A percentile compares a stretch with the other conserved stretches of the same genome.
These are phyloP conservation scores for Xerocomellus amylosporus DNA, from an alignment of 768 basidiomycete species.

Conservation along the genomic window DNA sequence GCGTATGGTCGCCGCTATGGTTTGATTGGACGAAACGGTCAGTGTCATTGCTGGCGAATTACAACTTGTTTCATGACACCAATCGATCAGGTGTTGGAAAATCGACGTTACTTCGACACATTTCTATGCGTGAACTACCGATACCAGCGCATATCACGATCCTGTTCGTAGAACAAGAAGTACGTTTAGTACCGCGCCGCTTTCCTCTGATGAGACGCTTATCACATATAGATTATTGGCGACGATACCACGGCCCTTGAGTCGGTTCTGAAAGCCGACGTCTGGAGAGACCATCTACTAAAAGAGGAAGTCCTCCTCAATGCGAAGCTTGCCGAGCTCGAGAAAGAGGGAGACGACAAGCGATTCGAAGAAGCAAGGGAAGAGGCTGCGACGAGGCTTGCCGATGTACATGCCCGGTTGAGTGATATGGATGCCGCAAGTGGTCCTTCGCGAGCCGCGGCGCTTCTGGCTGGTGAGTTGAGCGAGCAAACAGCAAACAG, in stretches of 20 bases:
- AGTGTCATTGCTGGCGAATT: neutral
- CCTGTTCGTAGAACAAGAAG: constrained; percentile 98
- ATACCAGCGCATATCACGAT: constrained; percentile 95
- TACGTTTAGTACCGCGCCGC: constrained; percentile 27
- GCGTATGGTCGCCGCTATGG: constrained; percentile 90
- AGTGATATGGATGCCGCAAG: constrained; percentile 99
- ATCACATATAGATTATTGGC: constrained; percentile 65
- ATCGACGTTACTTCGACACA: constrained; percentile 90
- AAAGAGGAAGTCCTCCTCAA: constrained; percentile 82
- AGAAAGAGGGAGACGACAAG: constrained; percentile 72
- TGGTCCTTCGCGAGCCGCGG: constrained; percentile 90
- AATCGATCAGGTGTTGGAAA: constrained; percentile 77
- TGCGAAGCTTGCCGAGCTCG: constrained; percentile 65
- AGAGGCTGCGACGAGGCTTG: constrained; percentile 74
- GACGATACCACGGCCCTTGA: constrained; percentile 92
- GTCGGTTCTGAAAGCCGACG: constrained; percentile 98
- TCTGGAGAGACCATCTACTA: constrained; percentile 92
- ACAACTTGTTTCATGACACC: neutral
- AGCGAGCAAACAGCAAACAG: neutral
- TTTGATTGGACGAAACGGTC: constrained; percentile 85
- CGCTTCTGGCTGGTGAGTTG: constrained; percentile 73
- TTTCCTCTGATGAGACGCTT: neutral
- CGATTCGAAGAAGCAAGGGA: constrained; percentile 83
- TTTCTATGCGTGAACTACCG: constrained; percentile 91
- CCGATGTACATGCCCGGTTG: constrained; percentile 85